Conservation (phyloP, 805 yeast genomes). For the Saturnispora gosingensis region DNA sequence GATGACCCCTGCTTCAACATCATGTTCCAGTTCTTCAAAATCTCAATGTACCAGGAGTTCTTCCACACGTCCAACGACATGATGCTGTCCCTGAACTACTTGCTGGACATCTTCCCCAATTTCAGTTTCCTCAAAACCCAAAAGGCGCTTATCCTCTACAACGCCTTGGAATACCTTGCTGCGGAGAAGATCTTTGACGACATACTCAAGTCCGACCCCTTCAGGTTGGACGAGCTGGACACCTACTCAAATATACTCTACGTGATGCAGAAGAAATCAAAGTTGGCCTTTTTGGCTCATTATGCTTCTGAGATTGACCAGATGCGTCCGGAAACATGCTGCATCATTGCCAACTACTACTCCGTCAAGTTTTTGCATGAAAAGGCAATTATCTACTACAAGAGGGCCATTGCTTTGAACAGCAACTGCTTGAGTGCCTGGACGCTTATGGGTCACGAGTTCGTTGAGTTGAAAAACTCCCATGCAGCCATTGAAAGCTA, state of each 20-base stretch:
- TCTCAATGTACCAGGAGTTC: conserved; percentile 67
- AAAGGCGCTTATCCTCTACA: conserved; percentile 72
- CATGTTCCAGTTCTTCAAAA: conserved; percentile 45
- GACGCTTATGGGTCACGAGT: conserved; percentile 99
- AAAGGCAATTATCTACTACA: conserved; percentile 86
- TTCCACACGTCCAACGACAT: conserved; percentile 54
- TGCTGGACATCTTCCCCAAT: conserved; percentile 54
- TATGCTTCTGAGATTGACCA: conserved; percentile 72
- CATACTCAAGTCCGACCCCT: conserved; percentile 66
- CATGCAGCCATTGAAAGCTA: conserved; percentile 97
- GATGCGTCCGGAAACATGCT: conserved; percentile 89
- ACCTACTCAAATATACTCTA: conserved; percentile 89
- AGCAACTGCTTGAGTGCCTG: conserved; percentile 81
- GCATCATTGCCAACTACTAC: conserved; percentile 88
- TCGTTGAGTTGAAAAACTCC: conserved; percentile 88
- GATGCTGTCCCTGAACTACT: conserved; percentile 37
- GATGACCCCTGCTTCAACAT: conserved; percentile 21
- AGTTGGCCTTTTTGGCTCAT: conserved; percentile 81
- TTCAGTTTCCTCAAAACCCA: conserved; percentile 72
- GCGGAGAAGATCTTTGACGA: conserved; percentile 77
- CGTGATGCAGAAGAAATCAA: conserved; percentile 83
- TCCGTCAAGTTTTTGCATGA: conserved; percentile 90
- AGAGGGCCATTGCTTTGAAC: conserved; percentile 77
- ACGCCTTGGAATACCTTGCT: conserved; percentile 72
- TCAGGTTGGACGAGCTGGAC: conserved; percentile 84